Evolutionary conservation across 768 basidiomycete species (phyloP).

Genomic region (Psilocybe tampanensis): DNA sequence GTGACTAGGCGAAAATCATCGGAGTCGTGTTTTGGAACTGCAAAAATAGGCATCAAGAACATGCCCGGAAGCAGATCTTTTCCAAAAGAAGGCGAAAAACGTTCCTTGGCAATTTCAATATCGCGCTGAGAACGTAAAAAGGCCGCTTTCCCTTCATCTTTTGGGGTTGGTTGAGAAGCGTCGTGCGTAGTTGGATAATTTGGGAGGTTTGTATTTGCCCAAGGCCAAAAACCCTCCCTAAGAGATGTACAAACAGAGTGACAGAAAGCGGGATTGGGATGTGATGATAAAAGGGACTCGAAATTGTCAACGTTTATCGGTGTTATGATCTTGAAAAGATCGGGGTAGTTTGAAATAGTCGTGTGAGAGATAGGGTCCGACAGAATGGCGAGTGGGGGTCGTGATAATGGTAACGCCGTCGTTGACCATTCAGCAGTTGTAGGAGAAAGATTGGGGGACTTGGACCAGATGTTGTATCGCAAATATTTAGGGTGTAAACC

Average conservation of each 20-base stretch:
- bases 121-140: no score
- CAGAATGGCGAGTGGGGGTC: conserved; percentile 13
- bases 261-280: conserved; percentile 47
- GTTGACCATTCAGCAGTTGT: conserved; percentile 20
- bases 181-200: conserved; percentile 14
- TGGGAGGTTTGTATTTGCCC: conserved; percentile 26
- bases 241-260: conserved; percentile 31
- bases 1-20: conserved; percentile 29
- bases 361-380: conserved; percentile 12
- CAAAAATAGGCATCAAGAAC: conserved; percentile 32
- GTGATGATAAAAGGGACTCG: conserved; percentile 16
- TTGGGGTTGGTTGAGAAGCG: conserved; percentile 17
- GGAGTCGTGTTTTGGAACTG: conserved; percentile 27
- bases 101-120: conserved; percentile 10
- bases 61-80: conserved; percentile 34
- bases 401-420: conserved; percentile 11
- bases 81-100: conserved; percentile 21
- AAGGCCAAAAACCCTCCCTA: conserved; percentile 47
- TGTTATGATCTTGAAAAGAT: conserved; percentile 37
- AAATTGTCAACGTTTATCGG: conserved; percentile 25
- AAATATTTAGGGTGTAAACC: conserved; percentile 7
- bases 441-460: neutral
- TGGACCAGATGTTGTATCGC: conserved; percentile 17
- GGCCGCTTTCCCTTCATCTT: no score
- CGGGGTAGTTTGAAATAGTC: conserved; percentile 27